A percentile compares a stretch with the other conserved stretches of the same genome.
phyloP scores from a whole-genome alignment of 1,284 basidiomycete genomes.

The Microbotryum silenes-acaulis region DNA sequence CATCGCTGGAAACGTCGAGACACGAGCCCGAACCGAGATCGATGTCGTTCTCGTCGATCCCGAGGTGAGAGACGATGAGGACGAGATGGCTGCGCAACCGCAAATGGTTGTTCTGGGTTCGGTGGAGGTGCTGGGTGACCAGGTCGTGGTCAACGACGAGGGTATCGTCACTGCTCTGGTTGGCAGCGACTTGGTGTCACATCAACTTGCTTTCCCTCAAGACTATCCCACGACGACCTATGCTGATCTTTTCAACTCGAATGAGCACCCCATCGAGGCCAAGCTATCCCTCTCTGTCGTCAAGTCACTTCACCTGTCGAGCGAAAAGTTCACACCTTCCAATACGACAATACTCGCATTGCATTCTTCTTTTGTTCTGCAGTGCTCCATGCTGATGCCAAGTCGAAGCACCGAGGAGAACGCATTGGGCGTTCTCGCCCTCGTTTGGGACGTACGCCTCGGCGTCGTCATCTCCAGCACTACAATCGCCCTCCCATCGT shows the following conservation, averaged over 20 bases:
- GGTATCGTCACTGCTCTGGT: constrained; percentile 23
- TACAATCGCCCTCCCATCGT: constrained; percentile 21
- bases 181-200: neutral
- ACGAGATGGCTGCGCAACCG: constrained; percentile 12
- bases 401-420: neutral
- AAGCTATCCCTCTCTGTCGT: constrained; percentile 13
- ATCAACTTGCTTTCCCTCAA: neutral
- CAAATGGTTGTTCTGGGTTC: constrained; percentile 19
- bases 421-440: neutral
- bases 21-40: constrained; percentile 4
- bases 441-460: constrained; percentile 28
- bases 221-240: constrained; percentile 4
- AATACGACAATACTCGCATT: constrained; percentile 23
- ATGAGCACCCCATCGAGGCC: neutral
- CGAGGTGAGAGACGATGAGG: constrained; percentile 11
- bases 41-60: constrained; percentile 27
- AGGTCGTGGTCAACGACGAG: constrained; percentile 29
- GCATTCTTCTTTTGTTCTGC: constrained; percentile 27
- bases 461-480: constrained; percentile 22
- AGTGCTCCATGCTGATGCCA: constrained; percentile 4
- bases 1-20: constrained; percentile 24
- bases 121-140: constrained; percentile 12
- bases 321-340: neutral
- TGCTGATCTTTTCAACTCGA: constrained; percentile 16
- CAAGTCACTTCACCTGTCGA: constrained; percentile 19